Evolutionary conservation across 371 early-diverging fungal species (phyloP).

Genomic region (Lichtheimia corymbifera): DNA sequence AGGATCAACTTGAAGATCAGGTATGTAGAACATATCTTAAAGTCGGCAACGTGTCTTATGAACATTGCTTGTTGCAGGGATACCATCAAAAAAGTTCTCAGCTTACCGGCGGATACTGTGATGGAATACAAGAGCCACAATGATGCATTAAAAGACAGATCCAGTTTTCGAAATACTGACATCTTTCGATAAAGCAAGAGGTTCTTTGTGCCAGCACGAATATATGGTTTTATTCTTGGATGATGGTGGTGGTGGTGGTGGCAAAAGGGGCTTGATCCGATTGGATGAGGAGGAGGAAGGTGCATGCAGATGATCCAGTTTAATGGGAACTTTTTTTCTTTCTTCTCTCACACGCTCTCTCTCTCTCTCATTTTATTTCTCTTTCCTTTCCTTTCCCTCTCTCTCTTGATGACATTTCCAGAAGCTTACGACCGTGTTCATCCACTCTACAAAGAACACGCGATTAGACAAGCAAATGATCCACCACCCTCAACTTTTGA

Average conservation of each 20-base stretch:
- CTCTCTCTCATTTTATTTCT: neutral
- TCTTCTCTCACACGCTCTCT: no score
- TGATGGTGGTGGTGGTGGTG: no score
- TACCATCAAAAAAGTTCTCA: conserved; percentile 82
- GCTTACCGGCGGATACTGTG: conserved; percentile 80
- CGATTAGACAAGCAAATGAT: neutral
- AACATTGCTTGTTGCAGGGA: conserved; percentile 56
- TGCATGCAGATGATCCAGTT: neutral
- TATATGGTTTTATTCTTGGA: no score
- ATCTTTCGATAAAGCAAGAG: conserved; percentile 59
- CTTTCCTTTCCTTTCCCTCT: neutral
- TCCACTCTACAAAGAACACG: neutral
- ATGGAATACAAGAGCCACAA: conserved; percentile 97
- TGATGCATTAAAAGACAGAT: conserved; percentile 78
- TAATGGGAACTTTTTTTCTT: neutral
- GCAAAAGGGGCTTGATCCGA: neutral
- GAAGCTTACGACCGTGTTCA: conserved; percentile 2
- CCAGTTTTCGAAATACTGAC: conserved; percentile 88
- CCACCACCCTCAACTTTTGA: neutral
- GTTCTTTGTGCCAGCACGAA: neutral
- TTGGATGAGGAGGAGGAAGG: neutral
- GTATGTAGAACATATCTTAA: no score
- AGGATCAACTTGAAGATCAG: conserved; percentile 82
- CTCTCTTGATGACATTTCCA: neutral
- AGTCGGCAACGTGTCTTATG: neutral